A percentile compares a stretch with the other conserved stretches of the same genome.
These are phyloP conservation scores for Stygiomarasmius scandens DNA, from an alignment of 1,284 basidiomycete species.

Conservation along the genomic window DNA sequence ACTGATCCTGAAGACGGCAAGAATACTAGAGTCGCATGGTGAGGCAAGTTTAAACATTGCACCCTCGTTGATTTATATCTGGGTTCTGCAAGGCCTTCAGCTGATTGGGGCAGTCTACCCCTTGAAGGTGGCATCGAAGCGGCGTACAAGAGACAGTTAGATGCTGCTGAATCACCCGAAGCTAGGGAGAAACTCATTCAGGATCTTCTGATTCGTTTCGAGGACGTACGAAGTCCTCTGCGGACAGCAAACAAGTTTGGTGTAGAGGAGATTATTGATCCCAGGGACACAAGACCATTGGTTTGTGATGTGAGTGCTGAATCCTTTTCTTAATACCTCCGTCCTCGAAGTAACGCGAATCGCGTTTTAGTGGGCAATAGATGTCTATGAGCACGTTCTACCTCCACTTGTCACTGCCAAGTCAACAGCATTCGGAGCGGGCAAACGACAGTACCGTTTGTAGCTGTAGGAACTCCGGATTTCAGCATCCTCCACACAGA, in stretches of 20 bases:
- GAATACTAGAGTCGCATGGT: conserved; percentile 44
- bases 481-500: too few relatives aligned
- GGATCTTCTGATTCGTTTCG: conserved; percentile 39
- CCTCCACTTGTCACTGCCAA: conserved; percentile 29
- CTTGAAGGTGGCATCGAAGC: conserved; percentile 48
- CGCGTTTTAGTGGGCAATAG: conserved; percentile 32
- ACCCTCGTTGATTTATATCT: too few relatives aligned
- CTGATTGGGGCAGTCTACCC: conserved; percentile 47
- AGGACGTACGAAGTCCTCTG: conserved; percentile 39
- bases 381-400: conserved; percentile 33
- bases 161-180: conserved; percentile 31
- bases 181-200: conserved; percentile 40
- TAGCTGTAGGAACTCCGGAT: too few relatives aligned
- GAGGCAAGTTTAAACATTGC: too few relatives aligned
- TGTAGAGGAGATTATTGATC: conserved; percentile 47
- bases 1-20: conserved; percentile 41
- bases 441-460: not conserved
- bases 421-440: not conserved
- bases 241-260: conserved; percentile 44
- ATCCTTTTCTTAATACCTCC: not conserved
- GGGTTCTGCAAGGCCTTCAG: too few relatives aligned
- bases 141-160: conserved; percentile 45
- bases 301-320: conserved; percentile 38
- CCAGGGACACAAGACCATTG: conserved; percentile 41
- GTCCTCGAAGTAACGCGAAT: not conserved